These are phyloP conservation scores for Monilinia fructicola DNA, from an alignment of 2,329 filamentous ascomycete species.

Conservation along the genomic window DNA sequence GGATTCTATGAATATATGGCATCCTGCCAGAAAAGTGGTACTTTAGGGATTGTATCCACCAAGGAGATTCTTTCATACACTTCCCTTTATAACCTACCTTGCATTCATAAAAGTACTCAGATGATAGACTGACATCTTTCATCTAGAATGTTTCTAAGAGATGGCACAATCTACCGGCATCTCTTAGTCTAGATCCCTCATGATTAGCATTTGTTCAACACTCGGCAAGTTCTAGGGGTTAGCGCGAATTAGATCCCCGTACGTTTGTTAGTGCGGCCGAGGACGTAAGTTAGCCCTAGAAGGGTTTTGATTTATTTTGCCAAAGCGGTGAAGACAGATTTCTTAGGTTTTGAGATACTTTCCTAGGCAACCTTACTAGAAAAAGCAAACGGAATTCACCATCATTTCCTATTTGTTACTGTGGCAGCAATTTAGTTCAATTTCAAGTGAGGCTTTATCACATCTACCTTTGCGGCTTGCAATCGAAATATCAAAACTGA, in stretches of 20 bases:
- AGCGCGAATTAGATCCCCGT: background rate
- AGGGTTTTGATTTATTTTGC: background rate
- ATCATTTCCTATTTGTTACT: background rate
- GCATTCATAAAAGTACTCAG: background rate
- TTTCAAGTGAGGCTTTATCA: background rate
- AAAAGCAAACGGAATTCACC: background rate
- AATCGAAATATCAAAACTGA: background rate
- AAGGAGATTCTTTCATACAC: background rate
- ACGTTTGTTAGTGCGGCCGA: background rate
- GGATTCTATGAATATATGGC: no score
- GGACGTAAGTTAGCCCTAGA: background rate
- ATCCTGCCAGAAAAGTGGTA: no score
- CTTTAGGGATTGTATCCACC: background rate
- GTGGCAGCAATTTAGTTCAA: background rate
- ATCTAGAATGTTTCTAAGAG: background rate
- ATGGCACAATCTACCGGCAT: background rate
- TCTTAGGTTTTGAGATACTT: background rate
- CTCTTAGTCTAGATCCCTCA: background rate
- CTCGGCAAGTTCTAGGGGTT: background rate
- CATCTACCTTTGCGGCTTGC: background rate
- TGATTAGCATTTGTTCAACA: background rate
- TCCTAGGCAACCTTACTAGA: background rate
- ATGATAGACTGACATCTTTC: background rate
- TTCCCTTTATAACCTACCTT: background rate
- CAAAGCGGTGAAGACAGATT: background rate